phyloP scores from a whole-genome alignment of 2,329 filamentous ascomycete genomes.

The Myriosclerotinia scirpicola region DNA sequence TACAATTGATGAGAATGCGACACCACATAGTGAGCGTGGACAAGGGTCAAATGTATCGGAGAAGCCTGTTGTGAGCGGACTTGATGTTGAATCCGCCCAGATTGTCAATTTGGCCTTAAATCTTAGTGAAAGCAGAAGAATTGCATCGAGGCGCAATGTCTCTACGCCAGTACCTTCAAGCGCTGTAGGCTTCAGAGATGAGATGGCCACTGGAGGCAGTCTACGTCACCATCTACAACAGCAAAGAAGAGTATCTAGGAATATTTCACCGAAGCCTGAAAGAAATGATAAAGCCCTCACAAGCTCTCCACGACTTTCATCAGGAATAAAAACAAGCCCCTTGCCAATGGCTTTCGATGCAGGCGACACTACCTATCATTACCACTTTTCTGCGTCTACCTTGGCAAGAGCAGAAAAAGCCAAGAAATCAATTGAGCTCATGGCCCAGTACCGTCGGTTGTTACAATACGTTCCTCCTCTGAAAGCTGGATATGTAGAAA shows the following conservation, averaged over 20 bases:
- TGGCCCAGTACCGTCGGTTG: slow-evolving; percentile 78
- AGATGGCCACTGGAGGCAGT: slow-evolving; percentile 54
- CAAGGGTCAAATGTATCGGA: slow-evolving; percentile 8
- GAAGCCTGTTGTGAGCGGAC: slow-evolving; percentile 33
- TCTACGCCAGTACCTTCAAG: slow-evolving; percentile 50
- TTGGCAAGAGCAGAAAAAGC: slow-evolving; percentile 80
- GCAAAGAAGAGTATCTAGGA: slow-evolving; percentile 63
- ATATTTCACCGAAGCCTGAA: slow-evolving; percentile 58
- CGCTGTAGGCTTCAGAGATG: slow-evolving; percentile 44
- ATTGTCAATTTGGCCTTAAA: slow-evolving; percentile 92
- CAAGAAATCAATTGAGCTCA: slow-evolving; percentile 80
- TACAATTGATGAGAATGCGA: slow-evolving; percentile 14
- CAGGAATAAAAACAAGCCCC: slow-evolving; percentile 47
- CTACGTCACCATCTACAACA: slow-evolving; percentile 70
- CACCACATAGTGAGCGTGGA: slow-evolving; percentile 15
- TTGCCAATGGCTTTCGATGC: slow-evolving; percentile 51
- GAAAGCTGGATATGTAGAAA: slow-evolving; percentile 46
- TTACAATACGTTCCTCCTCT: slow-evolving; percentile 78
- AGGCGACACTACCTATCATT: slow-evolving; percentile 52
- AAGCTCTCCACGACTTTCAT: slow-evolving; percentile 45
- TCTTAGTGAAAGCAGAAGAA: slow-evolving; percentile 75
- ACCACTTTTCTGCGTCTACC: slow-evolving; percentile 76
- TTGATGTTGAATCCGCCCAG: slow-evolving; percentile 78
- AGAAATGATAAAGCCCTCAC: slow-evolving; percentile 39
- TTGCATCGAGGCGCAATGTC: slow-evolving; percentile 58